These are phyloP conservation scores for Backusella tarrabulga DNA, from an alignment of 192 early-diverging fungal genomes.

Conservation along the genomic window DNA sequence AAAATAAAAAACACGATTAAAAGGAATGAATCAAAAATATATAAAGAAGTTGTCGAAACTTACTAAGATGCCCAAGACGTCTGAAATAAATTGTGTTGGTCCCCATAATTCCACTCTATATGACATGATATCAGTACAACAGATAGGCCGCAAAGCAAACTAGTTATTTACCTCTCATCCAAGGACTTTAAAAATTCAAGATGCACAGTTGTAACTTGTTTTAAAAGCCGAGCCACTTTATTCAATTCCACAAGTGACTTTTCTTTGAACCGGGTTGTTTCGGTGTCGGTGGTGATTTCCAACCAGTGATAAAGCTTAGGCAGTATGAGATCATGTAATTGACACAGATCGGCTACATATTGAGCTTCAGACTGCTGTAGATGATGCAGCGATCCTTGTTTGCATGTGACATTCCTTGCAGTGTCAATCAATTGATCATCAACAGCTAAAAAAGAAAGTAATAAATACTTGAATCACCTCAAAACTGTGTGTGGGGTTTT, in stretches of 20 bases:
- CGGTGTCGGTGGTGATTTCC: background rate
- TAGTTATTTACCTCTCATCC: background rate
- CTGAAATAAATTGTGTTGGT: conserved; percentile 22
- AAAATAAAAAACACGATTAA: background rate
- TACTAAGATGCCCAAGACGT: conserved; percentile 11
- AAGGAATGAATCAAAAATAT: background rate
- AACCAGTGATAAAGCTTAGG: background rate
- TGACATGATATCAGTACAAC: background rate
- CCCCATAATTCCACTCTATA: conserved; percentile 18
- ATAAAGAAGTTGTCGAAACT: background rate
- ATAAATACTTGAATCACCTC: too few relatives aligned
- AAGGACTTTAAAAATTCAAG: background rate
- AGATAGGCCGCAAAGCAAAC: too few relatives aligned
- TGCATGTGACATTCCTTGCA: conserved; percentile 13
- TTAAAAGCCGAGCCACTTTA: background rate
- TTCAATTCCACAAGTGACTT: background rate
- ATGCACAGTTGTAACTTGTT: background rate
- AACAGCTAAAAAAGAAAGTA: background rate
- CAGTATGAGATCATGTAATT: conserved; percentile 6
- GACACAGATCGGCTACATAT: background rate
- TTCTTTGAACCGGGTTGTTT: background rate
- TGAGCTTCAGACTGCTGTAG: background rate
- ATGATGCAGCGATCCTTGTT: background rate
- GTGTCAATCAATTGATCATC: conserved; percentile 13
- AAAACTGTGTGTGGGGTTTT: background rate